These are phyloP conservation scores for Graphilbum sp. DNA, from an alignment of 2,329 filamentous ascomycete genomes.

Conservation along the genomic window DNA sequence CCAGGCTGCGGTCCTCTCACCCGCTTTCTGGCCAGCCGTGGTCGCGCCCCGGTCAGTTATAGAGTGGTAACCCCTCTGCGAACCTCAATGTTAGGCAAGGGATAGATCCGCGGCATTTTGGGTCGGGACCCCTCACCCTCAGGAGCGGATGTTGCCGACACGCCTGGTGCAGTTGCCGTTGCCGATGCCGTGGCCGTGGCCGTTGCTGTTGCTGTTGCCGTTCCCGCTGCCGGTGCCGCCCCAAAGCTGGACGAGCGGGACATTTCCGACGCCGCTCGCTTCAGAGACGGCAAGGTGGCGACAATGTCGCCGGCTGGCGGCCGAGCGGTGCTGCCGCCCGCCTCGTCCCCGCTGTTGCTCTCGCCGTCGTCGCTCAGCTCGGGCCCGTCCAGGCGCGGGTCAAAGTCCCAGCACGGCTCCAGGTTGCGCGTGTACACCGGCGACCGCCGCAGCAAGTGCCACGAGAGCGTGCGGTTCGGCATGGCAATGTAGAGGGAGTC, in stretches of 20 bases:
- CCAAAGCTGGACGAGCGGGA: conserved; percentile 30
- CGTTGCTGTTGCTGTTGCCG: conserved; percentile 6
- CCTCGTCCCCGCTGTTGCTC: conserved; percentile 8
- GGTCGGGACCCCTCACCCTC: conserved; percentile 13
- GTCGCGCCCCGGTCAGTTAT: neutral
- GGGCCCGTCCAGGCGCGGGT: conserved; percentile 30
- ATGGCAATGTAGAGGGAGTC: conserved; percentile 45
- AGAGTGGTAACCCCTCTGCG: conserved; percentile 16
- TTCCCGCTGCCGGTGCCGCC: conserved; percentile 13
- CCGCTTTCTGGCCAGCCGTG: no score
- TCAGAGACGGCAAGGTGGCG: conserved; percentile 23
- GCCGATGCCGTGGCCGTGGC: no score
- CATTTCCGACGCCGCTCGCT: conserved; percentile 36
- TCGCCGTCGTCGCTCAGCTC: conserved; percentile 15
- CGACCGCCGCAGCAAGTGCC: conserved; percentile 32
- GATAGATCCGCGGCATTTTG: conserved; percentile 22
- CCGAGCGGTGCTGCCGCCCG: conserved; percentile 8
- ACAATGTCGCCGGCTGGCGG: conserved; percentile 32
- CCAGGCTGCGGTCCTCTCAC: no score
- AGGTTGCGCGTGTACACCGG: conserved; percentile 33
- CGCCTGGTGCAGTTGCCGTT: conserved; percentile 1
- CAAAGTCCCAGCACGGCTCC: conserved; percentile 37
- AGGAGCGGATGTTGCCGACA: conserved; percentile 10
- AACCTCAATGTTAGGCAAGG: conserved; percentile 20
- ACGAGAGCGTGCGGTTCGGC: conserved; percentile 35